Base-by-base conservation (phyloP, 306 rosid species). In the Acacia melanoxylon region DNA sequence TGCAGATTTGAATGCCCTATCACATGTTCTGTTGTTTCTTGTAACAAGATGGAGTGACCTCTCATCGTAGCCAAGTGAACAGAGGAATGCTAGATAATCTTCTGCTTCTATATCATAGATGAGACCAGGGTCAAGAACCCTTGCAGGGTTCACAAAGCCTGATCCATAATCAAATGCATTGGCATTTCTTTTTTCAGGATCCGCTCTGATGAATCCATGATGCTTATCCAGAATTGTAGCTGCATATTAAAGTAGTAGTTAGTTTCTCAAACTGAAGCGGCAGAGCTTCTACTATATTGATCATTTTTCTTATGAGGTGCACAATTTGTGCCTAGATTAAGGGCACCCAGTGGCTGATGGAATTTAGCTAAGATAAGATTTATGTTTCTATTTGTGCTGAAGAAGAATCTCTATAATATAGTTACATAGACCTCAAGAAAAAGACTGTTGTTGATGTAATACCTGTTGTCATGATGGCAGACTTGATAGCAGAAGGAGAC, bases 401-500 rank as follows among this genome's bases (percentile, higher is more conserved):
- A 17, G 68, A 61, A 25, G 68, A 25, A 59, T 59, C 66, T 59
- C 66, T 59, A 59, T 20, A 58, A 56, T 8, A 56, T 20, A 69
- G 9, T 69, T 2, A 44, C 44, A 68, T 63, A 76, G 76, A 59
- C 51, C 65, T 77, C 19, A 63, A 14, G 17, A 62, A 15, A 63
- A 63, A 14, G 41, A 63, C n/a, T 45, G 58, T 13, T 37, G 40
- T 27, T 22, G 48, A 15, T 44, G 46, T 24, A 27, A 68, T 90
- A 91, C 97, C 96, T 5, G 93, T 91, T 35, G 97, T 93, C 97
- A 93, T 90, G 88, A 93, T 93, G 72, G 97, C 96, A n/a, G 97
- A 93, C 80, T 89, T 88, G 81, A 93, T 90, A 41, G 97, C 94
- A 61, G 97, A 84, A 20, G 96, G 94, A 68, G 97, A 91, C 97